phyloP scores from a whole-genome alignment of 352 stramenopile species.

The Globisporangium irregulare region DNA sequence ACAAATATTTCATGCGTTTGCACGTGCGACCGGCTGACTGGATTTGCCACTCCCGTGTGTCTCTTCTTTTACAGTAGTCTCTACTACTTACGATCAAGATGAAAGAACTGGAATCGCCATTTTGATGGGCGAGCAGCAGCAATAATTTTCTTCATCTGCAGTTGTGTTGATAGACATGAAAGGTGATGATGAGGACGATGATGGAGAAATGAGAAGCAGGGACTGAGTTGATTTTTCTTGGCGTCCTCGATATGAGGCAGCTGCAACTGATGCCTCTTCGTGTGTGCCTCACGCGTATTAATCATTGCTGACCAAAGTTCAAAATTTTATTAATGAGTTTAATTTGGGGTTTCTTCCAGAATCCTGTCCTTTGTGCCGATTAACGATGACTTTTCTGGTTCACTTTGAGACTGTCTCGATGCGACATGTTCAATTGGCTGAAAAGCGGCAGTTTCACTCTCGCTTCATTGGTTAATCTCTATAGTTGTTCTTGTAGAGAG shows the following conservation, averaged over 20 bases:
- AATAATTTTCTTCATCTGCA: neutral
- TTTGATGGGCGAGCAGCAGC: neutral
- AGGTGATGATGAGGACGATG: neutral
- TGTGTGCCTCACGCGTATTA: neutral
- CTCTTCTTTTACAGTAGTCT: neutral
- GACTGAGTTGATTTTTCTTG: neutral
- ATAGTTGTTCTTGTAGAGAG: constrained; percentile 7
- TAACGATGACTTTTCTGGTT: neutral
- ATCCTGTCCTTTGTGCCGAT: neutral
- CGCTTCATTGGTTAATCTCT: constrained; percentile 9
- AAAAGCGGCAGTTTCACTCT: neutral
- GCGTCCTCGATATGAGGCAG: neutral
- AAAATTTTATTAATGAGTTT: neutral
- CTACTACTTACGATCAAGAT: neutral
- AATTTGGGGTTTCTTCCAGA: neutral
- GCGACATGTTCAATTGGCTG: constrained; percentile 2
- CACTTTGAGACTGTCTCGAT: neutral
- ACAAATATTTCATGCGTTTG: neutral
- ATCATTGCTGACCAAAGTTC: neutral
- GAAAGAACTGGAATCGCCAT: neutral
- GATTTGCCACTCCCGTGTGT: neutral
- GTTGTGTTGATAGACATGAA: neutral
- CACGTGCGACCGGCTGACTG: neutral
- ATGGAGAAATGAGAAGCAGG: neutral
- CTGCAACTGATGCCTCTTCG: neutral